Evolutionary conservation across 2,329 filamentous ascomycete species (phyloP), one percentile per base, ranked within the genome.

Genomic region (Penicillium decumbens): DNA sequence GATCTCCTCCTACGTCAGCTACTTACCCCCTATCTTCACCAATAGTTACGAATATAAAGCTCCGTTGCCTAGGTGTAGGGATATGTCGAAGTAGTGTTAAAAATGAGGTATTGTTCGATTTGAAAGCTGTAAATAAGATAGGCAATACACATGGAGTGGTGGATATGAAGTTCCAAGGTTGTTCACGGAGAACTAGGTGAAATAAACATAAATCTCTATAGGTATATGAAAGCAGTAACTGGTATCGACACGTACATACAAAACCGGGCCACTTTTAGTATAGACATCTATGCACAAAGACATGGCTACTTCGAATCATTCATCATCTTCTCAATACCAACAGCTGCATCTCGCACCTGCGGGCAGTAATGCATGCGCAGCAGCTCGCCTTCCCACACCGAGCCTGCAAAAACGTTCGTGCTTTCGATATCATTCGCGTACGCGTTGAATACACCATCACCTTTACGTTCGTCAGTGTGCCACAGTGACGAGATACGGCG

Each of bases 311-410:
- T 69, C 7, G 67, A 43, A 38, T 61, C 56, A 23, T 62, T 58
- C 54, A 88, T 72, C 40, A 76, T 77, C 76, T 87, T 89, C 66
- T 90, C 86, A 65, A 91, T 73, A 39, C 79, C 70, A 68, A 80
- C 80, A 4, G 87, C 75, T 1, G 85, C 86, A 63, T 95, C 89
- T 57, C 89, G 79, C 1, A 98, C 87, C 64, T 85, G 85, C 6
- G 91, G 92, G 60, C 87, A 90, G 67, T 88, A 98, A 73, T 98
- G 93, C 58, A 81, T 79, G 65, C 85, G 79, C 61, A 98, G 68
- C 50, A 98, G 66, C 73, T 97, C 93, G 0, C 89, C 90, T 67
- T 97, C 93, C 93, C 92, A 98, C 0, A 95, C 80, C 0, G 89
- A 96, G 4, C 84, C 83, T 0, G 91, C 88, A 70, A 93, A 95